A percentile compares a stretch with the other conserved stretches of the same genome.
These are phyloP conservation scores for Capsicum rhomboideum DNA, from an alignment of 257 asterid species.

Conservation along the genomic window DNA sequence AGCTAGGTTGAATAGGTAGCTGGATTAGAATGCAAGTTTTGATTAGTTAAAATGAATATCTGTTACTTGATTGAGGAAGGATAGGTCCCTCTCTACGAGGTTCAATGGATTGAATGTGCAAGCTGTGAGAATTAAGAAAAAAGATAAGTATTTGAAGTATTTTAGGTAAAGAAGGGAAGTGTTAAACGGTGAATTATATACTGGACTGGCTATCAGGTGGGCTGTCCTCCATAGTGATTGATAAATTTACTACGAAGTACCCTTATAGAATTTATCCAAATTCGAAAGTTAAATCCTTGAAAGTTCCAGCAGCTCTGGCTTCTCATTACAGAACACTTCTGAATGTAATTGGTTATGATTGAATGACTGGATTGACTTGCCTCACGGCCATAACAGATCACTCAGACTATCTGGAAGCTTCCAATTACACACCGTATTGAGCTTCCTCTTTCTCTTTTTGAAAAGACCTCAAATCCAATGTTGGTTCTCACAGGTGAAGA, in stretches of 20 bases:
- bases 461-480: background rate
- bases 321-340: background rate
- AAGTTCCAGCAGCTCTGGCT: background rate
- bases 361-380: background rate
- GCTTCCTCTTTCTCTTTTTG: background rate
- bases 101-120: background rate
- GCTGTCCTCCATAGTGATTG: background rate
- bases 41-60: background rate
- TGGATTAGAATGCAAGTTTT: background rate
- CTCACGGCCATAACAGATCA: background rate
- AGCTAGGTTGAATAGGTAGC: background rate
- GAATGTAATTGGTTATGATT: background rate
- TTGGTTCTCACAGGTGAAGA: constrained; percentile 64
- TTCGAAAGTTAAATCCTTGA: background rate
- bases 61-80: background rate
- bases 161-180: background rate
- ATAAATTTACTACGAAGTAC: no score
- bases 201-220: background rate
- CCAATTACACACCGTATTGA: background rate
- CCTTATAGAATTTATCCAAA: no score
- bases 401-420: background rate
- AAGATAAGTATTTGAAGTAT: background rate
- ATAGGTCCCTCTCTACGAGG: background rate
- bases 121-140: background rate
- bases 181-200: background rate